phyloP scores from a whole-genome alignment of 2,329 filamentous ascomycete species.

The Xylariales sp. region DNA sequence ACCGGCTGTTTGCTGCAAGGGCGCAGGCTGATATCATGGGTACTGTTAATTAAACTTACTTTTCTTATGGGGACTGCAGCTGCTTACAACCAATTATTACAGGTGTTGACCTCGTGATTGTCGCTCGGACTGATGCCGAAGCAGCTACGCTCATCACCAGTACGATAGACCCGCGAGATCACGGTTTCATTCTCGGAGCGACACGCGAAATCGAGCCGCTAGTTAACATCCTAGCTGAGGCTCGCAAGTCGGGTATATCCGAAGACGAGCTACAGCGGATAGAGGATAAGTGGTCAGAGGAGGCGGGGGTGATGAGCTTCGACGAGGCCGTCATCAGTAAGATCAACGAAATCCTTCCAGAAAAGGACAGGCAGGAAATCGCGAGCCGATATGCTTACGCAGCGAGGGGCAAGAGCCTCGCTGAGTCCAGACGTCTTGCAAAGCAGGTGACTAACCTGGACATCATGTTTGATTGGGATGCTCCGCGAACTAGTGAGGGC shows the following conservation, averaged over 20 bases:
- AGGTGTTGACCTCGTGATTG: slow-evolving; percentile 82
- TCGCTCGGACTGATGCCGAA: slow-evolving; percentile 95
- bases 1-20: slow-evolving; percentile 91
- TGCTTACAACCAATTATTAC: no score
- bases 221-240: slow-evolving; percentile 84
- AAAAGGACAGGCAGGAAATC: slow-evolving; percentile 68
- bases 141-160: slow-evolving; percentile 95
- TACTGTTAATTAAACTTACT: no score
- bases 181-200: slow-evolving; percentile 83
- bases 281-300: slow-evolving; percentile 80
- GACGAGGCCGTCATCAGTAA: slow-evolving; percentile 81
- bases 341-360: slow-evolving; percentile 64
- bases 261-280: slow-evolving; percentile 82
- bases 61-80: no score
- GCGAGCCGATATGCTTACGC: slow-evolving; percentile 62
- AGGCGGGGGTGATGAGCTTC: slow-evolving; percentile 83
- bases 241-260: slow-evolving; percentile 75
- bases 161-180: slow-evolving; percentile 93
- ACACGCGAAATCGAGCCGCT: slow-evolving; percentile 86
- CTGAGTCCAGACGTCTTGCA: slow-evolving; percentile 76
- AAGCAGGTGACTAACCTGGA: slow-evolving; percentile 73
- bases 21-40: slow-evolving; percentile 99
- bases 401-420: slow-evolving; percentile 79
- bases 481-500: slow-evolving; percentile 87
- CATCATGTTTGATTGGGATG: slow-evolving; percentile 91